Evolutionary conservation across 805 yeast genomes (phyloP).

Genomic region (Ogataea ganodermae): DNA sequence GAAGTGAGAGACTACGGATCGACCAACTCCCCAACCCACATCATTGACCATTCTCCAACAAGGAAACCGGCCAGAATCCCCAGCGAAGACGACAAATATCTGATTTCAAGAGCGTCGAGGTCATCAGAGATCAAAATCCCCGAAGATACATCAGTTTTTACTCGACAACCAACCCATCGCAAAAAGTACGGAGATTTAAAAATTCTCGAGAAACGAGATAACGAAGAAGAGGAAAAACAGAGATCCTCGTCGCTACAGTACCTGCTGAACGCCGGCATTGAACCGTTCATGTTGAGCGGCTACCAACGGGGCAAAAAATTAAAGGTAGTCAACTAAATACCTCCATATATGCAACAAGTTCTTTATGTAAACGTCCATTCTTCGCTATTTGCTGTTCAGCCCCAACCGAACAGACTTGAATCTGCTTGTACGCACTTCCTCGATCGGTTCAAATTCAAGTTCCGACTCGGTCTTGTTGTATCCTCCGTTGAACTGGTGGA

Average conservation of each 20-base stretch:
- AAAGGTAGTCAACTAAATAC: constrained; percentile 21
- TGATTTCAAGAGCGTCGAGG: neutral
- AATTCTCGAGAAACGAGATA: constrained; percentile 6
- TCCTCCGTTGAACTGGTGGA: constrained; percentile 47
- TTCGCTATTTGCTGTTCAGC: constrained; percentile 6
- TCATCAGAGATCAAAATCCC: constrained; percentile 17
- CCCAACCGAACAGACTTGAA: constrained; percentile 59
- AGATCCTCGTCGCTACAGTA: constrained; percentile 26
- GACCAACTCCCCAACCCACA: neutral
- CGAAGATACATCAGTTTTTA: constrained; percentile 28
- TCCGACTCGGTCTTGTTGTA: constrained; percentile 49
- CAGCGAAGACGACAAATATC: constrained; percentile 3
- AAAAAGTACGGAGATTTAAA: constrained; percentile 19
- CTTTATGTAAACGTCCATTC: neutral
- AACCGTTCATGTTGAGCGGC: constrained; percentile 34
- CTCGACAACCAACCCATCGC: constrained; percentile 26
- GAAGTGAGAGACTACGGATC: constrained; percentile 25
- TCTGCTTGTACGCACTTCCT: constrained; percentile 62
- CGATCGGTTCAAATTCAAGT: constrained; percentile 66
- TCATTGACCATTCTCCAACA: constrained; percentile 8
- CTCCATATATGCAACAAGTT: neutral
- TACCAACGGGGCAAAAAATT: constrained; percentile 27
- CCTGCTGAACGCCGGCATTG: constrained; percentile 26
- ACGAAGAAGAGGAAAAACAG: constrained; percentile 19
- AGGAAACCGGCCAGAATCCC: constrained; percentile 5